Evolutionary conservation across 2,329 filamentous ascomycete genomes (phyloP), one percentile per base, ranked within the genome.

Genomic region (Teratosphaeriaceae sp.): DNA sequence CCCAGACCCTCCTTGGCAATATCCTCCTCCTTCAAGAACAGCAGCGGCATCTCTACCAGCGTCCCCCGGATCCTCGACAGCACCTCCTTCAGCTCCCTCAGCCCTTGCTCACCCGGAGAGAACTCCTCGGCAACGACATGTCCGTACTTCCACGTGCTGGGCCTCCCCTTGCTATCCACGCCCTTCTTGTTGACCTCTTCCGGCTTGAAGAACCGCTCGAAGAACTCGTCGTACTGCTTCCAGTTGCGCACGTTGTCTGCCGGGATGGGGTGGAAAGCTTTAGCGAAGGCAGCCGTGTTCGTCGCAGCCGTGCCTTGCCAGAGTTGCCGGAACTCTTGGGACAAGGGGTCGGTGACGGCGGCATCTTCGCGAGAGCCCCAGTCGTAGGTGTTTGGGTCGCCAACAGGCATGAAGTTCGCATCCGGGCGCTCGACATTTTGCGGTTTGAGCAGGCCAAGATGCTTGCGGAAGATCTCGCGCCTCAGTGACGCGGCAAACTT

Each of bases 401-500:
- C 76, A 5, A 80, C 71, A 0, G 77, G 78, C 47, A 75, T 67
- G 52, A 68, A 80, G 59, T 80, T 80, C 20, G 69, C 65, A 39
- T 79, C 67, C 11, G 74, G 75, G 5, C 62, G 67, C 43, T 88
- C 77, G 46, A 82, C 72, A n/a, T 81, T 72, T 60, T 95, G 88
- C 0, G 85, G 76, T 3, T 76, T 82, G 8, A 95, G 72, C 7
- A 95, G 74, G 33, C 90, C 90, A 1, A 96, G 76, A 61, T 96
- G 90, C 69, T 96, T 94, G 53, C 89, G 80, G 79, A 87, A 95
- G 49, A 96, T 78, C 61, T 88, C 80, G 27, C 89, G 79, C 18
- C 90, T 84, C 9, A 96, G 80, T 1, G 83, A 86, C 5, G 86
- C 72, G 1, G 88, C 88, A 58, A 90, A 89, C 44, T 77, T 76